Evolutionary conservation across 495 filamentous ascomycete species (phyloP), one percentile per base, ranked within the genome.

Genomic region (Glarea lozoyensis): DNA sequence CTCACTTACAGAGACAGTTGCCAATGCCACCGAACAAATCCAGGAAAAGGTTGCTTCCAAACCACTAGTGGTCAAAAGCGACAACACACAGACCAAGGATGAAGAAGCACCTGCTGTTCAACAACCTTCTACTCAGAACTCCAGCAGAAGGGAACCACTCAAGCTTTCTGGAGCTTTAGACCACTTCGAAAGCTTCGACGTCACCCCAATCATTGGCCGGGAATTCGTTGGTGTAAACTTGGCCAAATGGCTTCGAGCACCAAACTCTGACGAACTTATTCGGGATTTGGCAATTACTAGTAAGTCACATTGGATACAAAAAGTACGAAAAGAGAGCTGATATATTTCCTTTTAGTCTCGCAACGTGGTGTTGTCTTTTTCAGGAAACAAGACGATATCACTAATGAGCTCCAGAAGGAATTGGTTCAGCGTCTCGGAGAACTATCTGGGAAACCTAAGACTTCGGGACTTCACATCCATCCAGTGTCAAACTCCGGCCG

Each of bases 311-410:
- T 82, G 40, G 70, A 74, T 9, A 60, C 24, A 27, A 15, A 4
- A 0, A 11, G 2, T n/a, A 0, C n/a, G n/a, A n/a, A n/a, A n/a
- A n/a, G n/a, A n/a, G n/a, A n/a, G n/a, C 13, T 10, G 34, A 10
- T 19, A 1, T 53, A 35, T 20, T 43, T 57, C 48, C 22, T 7
- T 10, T 7, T 30, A 88, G 84, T 92, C 50, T 88, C 84, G 11
- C 78, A 81, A 46, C 76, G 84, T 0, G 83, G 84, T 3, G 86
- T 92, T 0, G 84, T 89, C 18, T 88, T 87, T 66, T 86, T 92
- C 66, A 78, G 84, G 22, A 73, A 75, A 33, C 85, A 89, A 52
- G 76, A 88, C 58, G 71, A 79, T 53, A 73, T 86, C 49, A 60
- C 49, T 40, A 61, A 69, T 30, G 72, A 85, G 12, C 70, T 70